A percentile compares a stretch with the other conserved stretches of the same genome.
Evolutionary conservation across 2,329 filamentous ascomycete genomes (phyloP).

Genomic region (Aplosporella prunicola): DNA sequence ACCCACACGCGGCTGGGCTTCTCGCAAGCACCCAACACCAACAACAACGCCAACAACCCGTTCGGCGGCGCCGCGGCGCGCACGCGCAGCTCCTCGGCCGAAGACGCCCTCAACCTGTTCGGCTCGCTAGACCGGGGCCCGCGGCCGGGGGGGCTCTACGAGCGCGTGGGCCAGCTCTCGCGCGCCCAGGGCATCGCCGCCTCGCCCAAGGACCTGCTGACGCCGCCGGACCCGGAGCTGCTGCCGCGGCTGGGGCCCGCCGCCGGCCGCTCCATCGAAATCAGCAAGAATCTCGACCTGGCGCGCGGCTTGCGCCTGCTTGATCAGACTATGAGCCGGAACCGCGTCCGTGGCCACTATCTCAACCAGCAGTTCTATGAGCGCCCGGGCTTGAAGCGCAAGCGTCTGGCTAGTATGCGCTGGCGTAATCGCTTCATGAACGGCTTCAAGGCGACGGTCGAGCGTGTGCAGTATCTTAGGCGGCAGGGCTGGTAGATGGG

Average conservation of each 20-base stretch:
- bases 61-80: neutral
- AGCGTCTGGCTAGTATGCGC: constrained; percentile 59
- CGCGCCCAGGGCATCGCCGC: neutral
- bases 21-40: constrained; percentile 2
- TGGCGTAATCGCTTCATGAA: constrained; percentile 61
- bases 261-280: constrained; percentile 25
- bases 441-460: constrained; percentile 57
- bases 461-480: constrained; percentile 58
- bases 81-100: constrained; percentile 7
- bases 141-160: too few species aligned
- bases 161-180: neutral
- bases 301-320: constrained; percentile 39
- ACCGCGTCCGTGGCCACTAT: constrained; percentile 50
- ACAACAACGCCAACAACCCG: constrained; percentile 3
- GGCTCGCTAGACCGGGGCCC: neutral
- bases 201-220: neutral
- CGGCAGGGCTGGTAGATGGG: constrained; percentile 62
- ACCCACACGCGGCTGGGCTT: too few species aligned
- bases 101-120: constrained; percentile 1
- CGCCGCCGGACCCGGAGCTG: constrained; percentile 10
- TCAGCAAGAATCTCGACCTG: constrained; percentile 20
- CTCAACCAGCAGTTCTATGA: constrained; percentile 61
- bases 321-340: constrained; percentile 36
- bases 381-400: constrained; percentile 64
- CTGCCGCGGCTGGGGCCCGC: constrained; percentile 22